Conservation (phyloP, 169 alveolate genomes). For the Besnoitia besnoiti region DNA sequence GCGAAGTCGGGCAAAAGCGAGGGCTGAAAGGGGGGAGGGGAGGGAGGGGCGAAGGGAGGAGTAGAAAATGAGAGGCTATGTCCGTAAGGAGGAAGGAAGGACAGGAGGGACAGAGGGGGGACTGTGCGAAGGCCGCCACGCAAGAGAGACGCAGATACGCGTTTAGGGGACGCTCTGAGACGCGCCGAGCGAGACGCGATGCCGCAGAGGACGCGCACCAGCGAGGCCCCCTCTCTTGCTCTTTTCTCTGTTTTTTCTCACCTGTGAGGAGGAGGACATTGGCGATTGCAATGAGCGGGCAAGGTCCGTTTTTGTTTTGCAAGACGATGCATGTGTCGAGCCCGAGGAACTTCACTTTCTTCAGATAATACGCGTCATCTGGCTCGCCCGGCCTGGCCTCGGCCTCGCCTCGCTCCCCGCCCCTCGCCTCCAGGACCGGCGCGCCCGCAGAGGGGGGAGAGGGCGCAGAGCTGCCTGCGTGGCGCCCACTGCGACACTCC, state of each 20-base stretch:
- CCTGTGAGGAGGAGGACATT: constrained; percentile 36
- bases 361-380: background rate
- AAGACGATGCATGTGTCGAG: background rate
- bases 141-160: background rate
- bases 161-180: background rate
- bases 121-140: too few species aligned
- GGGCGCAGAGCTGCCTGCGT: background rate
- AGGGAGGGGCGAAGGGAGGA: too few species aligned
- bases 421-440: too few species aligned
- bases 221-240: background rate
- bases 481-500: background rate
- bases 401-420: background rate
- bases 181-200: background rate
- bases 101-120: background rate
- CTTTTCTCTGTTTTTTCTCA: background rate
- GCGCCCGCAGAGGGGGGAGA: background rate
- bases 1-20: too few species aligned
- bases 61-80: background rate
- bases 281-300: constrained; percentile 53
- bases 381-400: background rate
- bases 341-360: background rate
- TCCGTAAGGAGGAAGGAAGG: background rate
- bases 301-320: constrained; percentile 45
- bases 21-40: too few species aligned
- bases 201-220: background rate